phyloP scores from a whole-genome alignment of 257 asterid species.

The Nyctanthes arbortristis region DNA sequence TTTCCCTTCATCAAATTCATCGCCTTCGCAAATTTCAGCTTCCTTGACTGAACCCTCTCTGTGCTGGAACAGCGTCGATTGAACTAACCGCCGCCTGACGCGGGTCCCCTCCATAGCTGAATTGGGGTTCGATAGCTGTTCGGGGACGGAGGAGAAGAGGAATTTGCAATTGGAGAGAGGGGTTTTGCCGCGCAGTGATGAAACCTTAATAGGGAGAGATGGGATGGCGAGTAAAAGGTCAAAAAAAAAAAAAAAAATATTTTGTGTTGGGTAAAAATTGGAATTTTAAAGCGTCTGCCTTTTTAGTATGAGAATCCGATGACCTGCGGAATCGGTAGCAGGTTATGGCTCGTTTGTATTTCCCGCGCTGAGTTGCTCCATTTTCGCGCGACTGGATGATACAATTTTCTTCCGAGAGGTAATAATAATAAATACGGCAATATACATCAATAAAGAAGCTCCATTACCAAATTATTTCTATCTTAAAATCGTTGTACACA shows the following conservation, averaged over 20 bases:
- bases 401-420: neutral
- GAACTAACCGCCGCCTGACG: slow-evolving; percentile 64
- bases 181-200: slow-evolving; percentile 25
- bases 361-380: slow-evolving; percentile 39
- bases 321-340: slow-evolving; percentile 38
- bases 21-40: slow-evolving; percentile 26
- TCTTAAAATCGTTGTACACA: too few relatives aligned
- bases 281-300: neutral
- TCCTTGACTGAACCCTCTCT: slow-evolving; percentile 35
- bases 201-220: neutral
- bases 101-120: slow-evolving; percentile 45
- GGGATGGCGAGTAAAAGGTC: slow-evolving; percentile 20
- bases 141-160: slow-evolving; percentile 9
- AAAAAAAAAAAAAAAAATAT: neutral
- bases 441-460: too few relatives aligned
- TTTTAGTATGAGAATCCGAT: neutral
- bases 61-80: slow-evolving; percentile 66
- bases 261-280: slow-evolving; percentile 13
- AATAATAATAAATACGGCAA: too few relatives aligned
- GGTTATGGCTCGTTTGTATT: slow-evolving; percentile 25
- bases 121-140: slow-evolving; percentile 26
- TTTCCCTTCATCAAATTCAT: slow-evolving; percentile 21
- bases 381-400: neutral
- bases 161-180: slow-evolving; percentile 15
- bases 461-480: too few relatives aligned